Conservation (phyloP, 306 rosid species). For the Hippophae gyantsensis region DNA sequence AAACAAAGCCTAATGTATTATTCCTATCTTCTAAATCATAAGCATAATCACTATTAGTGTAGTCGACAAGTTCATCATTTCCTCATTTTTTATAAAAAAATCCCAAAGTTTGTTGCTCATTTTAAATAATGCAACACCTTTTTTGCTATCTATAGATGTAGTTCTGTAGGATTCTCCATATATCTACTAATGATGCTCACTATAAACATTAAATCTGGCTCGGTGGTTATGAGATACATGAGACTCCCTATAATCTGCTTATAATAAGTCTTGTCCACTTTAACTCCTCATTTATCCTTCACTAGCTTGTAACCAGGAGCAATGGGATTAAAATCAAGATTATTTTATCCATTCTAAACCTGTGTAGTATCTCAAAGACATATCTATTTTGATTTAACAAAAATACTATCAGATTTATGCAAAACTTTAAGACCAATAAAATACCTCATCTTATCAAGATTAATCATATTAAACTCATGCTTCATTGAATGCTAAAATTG, state of each 20-base stretch:
- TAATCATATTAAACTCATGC: too few species aligned
- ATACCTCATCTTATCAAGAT: too few species aligned
- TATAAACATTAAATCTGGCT: too few species aligned
- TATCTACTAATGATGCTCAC: neutral
- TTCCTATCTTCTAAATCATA: neutral
- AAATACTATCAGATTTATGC: too few species aligned
- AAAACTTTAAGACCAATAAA: too few species aligned
- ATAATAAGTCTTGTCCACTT: neutral
- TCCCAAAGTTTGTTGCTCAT: neutral
- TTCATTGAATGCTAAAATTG: too few species aligned
- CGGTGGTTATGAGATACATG: too few species aligned
- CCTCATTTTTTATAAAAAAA: constrained; percentile 1
- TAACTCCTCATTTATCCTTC: neutral
- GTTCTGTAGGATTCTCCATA: neutral
- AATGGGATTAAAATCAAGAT: neutral
- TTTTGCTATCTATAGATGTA: neutral
- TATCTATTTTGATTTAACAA: neutral
- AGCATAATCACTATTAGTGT: neutral
- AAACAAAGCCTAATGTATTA: neutral
- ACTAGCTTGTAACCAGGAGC: neutral
- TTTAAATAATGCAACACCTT: neutral
- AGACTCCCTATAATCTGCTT: neutral
- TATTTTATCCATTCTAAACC: neutral
- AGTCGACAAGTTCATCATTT: neutral
- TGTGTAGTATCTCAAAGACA: neutral